A percentile compares a stretch with the other conserved stretches of the same genome.
phyloP scores from a whole-genome alignment of 805 yeast species.

The Spathaspora sp. region DNA sequence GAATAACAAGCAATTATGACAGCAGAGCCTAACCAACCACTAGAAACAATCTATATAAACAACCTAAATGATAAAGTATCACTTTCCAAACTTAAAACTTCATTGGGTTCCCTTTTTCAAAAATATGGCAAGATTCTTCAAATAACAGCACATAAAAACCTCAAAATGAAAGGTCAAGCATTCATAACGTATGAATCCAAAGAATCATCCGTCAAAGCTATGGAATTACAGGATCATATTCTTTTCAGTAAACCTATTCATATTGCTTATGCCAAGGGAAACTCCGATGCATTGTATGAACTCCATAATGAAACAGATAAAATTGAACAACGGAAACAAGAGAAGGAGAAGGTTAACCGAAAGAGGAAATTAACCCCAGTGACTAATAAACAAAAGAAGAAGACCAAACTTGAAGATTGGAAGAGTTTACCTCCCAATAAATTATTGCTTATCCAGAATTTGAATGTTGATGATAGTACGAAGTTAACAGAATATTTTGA shows the following conservation, averaged over 20 bases:
- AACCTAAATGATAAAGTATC: conserved; percentile 71
- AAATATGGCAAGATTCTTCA: conserved; percentile 47
- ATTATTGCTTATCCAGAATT: conserved; percentile 60
- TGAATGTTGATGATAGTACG: conserved; percentile 36
- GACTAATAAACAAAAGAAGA: conserved; percentile 11
- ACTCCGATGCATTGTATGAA: conserved; percentile 37
- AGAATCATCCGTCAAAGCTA: conserved; percentile 44
- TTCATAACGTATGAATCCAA: conserved; percentile 54
- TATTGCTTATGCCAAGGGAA: conserved; percentile 39
- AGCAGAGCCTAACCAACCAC: conserved; percentile 2
- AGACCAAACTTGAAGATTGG: conserved; percentile 16
- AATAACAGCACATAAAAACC: conserved; percentile 54
- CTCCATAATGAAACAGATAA: conserved; percentile 15
- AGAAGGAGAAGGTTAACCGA: conserved; percentile 7
- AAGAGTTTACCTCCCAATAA: conserved; percentile 62
- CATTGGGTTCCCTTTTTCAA: conserved; percentile 40
- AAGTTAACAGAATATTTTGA: conserved; percentile 41
- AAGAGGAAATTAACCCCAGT: conserved; percentile 4
- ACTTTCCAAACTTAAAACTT: conserved; percentile 43
- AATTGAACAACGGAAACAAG: conserved; percentile 16
- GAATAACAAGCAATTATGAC: background rate
- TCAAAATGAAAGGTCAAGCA: conserved; percentile 80
- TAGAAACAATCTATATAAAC: conserved; percentile 54
- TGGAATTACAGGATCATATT: conserved; percentile 35
- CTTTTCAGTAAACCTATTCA: conserved; percentile 48